Evolutionary conservation across 2,329 filamentous ascomycete species (phyloP).

Genomic region (Phialophora tarda): DNA sequence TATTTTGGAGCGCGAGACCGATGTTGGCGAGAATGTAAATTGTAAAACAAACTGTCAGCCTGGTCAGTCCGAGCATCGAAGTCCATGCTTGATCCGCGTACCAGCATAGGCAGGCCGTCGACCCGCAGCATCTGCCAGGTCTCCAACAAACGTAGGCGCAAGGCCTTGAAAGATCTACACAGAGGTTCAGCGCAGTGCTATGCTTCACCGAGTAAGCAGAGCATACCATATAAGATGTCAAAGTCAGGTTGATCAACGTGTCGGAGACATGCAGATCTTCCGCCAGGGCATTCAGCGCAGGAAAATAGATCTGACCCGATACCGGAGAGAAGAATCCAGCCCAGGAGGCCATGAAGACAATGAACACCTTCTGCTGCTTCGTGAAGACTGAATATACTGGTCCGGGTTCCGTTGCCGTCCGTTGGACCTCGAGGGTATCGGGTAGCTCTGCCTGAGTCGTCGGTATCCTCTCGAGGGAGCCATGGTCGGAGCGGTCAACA

Average conservation of each 20-base stretch:
- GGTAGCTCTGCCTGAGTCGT: conserved; percentile 18
- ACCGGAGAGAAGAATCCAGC: conserved; percentile 54
- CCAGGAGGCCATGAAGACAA: conserved; percentile 49
- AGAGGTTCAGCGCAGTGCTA: background rate
- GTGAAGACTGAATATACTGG: conserved; percentile 46
- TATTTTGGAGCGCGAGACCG: conserved; percentile 49
- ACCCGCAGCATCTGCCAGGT: conserved; percentile 58
- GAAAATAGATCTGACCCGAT: conserved; percentile 55
- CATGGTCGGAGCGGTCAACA: conserved; percentile 8
- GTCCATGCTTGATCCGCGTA: conserved; percentile 10
- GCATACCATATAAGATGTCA: conserved; percentile 43
- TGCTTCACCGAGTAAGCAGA: background rate
- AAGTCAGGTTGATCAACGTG: conserved; percentile 42
- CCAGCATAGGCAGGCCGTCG: conserved; percentile 57
- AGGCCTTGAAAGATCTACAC: conserved; percentile 59
- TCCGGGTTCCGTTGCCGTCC: conserved; percentile 27
- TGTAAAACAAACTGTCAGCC: conserved; percentile 46
- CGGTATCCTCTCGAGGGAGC: conserved; percentile 29
- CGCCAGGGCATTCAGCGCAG: conserved; percentile 51
- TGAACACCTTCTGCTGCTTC: conserved; percentile 45
- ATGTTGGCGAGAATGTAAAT: conserved; percentile 54
- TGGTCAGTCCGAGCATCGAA: background rate
- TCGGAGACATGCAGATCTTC: conserved; percentile 45
- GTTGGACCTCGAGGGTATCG: conserved; percentile 22
- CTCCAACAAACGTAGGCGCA: conserved; percentile 58